phyloP scores from a whole-genome alignment of 257 asterid species.

The Scutellaria minor region DNA sequence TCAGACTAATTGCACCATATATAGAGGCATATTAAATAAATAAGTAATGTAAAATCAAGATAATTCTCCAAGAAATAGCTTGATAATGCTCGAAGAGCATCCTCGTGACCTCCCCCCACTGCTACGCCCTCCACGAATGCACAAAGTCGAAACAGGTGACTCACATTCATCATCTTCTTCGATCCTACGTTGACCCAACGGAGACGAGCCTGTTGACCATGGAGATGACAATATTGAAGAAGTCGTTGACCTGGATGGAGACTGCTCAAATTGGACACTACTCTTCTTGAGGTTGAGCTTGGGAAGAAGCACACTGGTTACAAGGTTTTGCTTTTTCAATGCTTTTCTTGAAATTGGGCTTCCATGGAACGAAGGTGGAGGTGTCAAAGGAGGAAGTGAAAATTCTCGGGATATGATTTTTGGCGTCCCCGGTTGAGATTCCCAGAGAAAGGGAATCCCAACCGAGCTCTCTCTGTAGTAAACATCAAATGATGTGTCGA shows the following conservation, averaged over 20 bases:
- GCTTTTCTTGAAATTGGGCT: constrained; percentile 16
- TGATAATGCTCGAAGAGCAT: background rate
- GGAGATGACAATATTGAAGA: background rate
- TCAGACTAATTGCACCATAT: background rate
- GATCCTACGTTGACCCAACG: background rate
- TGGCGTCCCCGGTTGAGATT: constrained; percentile 45
- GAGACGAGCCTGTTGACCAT: constrained; percentile 18
- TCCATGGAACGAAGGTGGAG: constrained; percentile 41
- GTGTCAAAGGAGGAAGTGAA: constrained; percentile 41
- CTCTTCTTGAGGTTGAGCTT: constrained; percentile 20
- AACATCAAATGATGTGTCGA: constrained; percentile 2
- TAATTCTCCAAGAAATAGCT: background rate
- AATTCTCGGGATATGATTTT: constrained; percentile 23
- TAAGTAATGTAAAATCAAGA: background rate
- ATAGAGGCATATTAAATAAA: background rate
- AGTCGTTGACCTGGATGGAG: constrained; percentile 4
- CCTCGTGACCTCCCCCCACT: background rate
- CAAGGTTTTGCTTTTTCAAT: background rate
- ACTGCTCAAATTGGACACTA: background rate
- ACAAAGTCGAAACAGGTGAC: constrained; percentile 14
- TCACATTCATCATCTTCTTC: constrained; percentile 30
- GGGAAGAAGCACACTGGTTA: constrained; percentile 1
- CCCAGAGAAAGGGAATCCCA: constrained; percentile 43
- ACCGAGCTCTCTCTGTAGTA: constrained; percentile 35
- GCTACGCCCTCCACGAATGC: background rate